Conservation (phyloP, 805 yeast genomes). For the Vanderwaltozyma tropicalis region DNA sequence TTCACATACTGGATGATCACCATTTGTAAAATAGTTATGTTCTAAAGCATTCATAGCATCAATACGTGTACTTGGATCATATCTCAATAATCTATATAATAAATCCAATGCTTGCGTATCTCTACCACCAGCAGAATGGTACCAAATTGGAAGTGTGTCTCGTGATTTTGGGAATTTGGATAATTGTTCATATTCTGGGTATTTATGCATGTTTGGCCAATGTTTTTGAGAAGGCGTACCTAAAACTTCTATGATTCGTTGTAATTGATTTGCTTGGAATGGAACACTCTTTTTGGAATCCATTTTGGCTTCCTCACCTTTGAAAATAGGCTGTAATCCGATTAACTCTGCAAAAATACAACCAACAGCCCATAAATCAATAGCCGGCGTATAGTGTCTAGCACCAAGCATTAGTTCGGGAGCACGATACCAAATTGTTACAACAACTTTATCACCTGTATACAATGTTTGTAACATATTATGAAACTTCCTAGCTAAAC, state of each 20-base stretch:
- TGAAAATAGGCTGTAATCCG: slow-evolving; percentile 84
- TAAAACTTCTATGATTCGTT: slow-evolving; percentile 81
- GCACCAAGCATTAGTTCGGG: slow-evolving; percentile 88
- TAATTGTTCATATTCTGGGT: slow-evolving; percentile 73
- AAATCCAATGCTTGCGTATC: slow-evolving; percentile 60
- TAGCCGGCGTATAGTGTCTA: slow-evolving; percentile 83
- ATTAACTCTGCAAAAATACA: slow-evolving; percentile 87
- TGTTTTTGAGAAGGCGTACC: slow-evolving; percentile 74
- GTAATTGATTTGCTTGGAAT: slow-evolving; percentile 85
- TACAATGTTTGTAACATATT: slow-evolving; percentile 79
- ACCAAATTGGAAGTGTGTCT: slow-evolving; percentile 70
- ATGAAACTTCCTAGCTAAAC: slow-evolving; percentile 78
- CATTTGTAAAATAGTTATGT: slow-evolving; percentile 59
- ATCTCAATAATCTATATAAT: slow-evolving; percentile 54
- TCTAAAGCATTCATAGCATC: slow-evolving; percentile 68
- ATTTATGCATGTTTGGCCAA: slow-evolving; percentile 72
- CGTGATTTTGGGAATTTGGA: slow-evolving; percentile 47
- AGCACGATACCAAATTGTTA: slow-evolving; percentile 94
- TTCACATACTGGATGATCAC: slow-evolving; percentile 56
- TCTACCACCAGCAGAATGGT: slow-evolving; percentile 66
- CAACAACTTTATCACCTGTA: slow-evolving; percentile 91
- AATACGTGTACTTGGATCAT: slow-evolving; percentile 72
- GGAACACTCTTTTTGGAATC: slow-evolving; percentile 90
- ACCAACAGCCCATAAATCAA: slow-evolving; percentile 93
- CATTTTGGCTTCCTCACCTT: slow-evolving; percentile 96